These are phyloP conservation scores for Cadophora sp. DNA, from an alignment of 2,329 filamentous ascomycete genomes.

Conservation along the genomic window DNA sequence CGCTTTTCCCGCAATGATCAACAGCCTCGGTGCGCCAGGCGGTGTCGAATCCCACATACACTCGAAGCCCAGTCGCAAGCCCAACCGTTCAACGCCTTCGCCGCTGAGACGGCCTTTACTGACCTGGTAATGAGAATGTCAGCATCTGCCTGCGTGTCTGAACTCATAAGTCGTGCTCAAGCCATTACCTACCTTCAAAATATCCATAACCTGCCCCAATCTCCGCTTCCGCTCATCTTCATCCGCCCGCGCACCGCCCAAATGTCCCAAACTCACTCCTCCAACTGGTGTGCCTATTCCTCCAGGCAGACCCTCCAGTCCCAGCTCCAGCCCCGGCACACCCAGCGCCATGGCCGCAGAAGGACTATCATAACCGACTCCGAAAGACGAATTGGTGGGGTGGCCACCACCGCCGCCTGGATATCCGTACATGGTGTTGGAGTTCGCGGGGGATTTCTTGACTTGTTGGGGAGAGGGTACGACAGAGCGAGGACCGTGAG, in stretches of 20 bases:
- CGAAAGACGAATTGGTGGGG: conserved; percentile 47
- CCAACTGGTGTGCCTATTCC: conserved; percentile 28
- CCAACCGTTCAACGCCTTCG: conserved; percentile 75
- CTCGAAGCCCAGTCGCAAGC: conserved; percentile 70
- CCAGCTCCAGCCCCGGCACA: conserved; percentile 51
- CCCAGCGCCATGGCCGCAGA: conserved; percentile 67
- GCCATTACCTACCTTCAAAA: conserved; percentile 37
- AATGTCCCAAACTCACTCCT: conserved; percentile 15
- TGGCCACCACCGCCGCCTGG: conserved; percentile 44
- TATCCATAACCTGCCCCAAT: conserved; percentile 45
- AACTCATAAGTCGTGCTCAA: background rate
- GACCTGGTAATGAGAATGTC: conserved; percentile 35
- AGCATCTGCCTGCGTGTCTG: conserved; percentile 3
- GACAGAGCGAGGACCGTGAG: conserved; percentile 53
- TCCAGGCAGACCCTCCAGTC: conserved; percentile 42
- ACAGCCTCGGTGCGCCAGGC: conserved; percentile 56
- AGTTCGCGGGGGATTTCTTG: conserved; percentile 61
- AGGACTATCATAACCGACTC: conserved; percentile 65
- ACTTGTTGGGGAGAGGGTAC: conserved; percentile 68
- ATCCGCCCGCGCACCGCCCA: conserved; percentile 44
- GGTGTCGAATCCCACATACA: conserved; percentile 63
- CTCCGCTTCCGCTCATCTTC: conserved; percentile 58
- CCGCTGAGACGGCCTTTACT: conserved; percentile 73
- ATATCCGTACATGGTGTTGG: conserved; percentile 51
- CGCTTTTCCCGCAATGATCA: conserved; percentile 68